Base-by-base conservation (phyloP, 2,329 filamentous ascomycete genomes). In the Aspergillus ibericus region DNA sequence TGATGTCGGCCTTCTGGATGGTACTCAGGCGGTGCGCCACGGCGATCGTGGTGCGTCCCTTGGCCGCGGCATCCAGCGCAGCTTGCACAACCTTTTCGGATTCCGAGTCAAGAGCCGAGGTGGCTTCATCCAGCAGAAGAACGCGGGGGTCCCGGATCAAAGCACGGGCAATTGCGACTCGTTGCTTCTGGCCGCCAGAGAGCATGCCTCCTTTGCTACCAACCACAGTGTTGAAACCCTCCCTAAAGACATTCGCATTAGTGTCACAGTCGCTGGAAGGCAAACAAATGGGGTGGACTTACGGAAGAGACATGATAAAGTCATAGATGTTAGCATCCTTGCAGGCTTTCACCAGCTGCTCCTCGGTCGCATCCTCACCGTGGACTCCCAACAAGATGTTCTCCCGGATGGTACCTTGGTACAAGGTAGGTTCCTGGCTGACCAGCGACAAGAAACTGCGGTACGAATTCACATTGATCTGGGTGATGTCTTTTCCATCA, bases 181-280 rank as follows among this genome's bases (percentile, higher is more conserved):
- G 90, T 76, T 98, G 93, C 72, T 96, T 96, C 76, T 98, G 95
- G 0, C 93, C 95, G 56, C 95, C 93, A 1, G 89, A 93, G 15
- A 96, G 79, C 72, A 97, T 85, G 15, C 86, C 84, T 46, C 93
- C 95, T 78, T 96, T 96, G 73, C 84, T 90, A 27, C 95, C 93
- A 29, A 96, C 92, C 2, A 93, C 72, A 0, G 93, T 96, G 69
- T 88, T 85, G 78, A 96, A 92, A 15, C 91, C 92, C 2, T 96
- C 91, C 1, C 78, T 71, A 69, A 62, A 44, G 66, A 57, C 20
- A 68, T 18, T 38, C 56, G 60, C 72, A 59, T 69, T 58, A 65
- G 38, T 36, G 15, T 12, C 59, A 32, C 20, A 58, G 42, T 5
- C 5, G 16, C 3, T 20, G 25, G 2, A 3, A 15, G 29, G 16